These are phyloP conservation scores for Leptographium wingfieldii DNA, from an alignment of 2,329 filamentous ascomycete genomes.

Conservation along the genomic window DNA sequence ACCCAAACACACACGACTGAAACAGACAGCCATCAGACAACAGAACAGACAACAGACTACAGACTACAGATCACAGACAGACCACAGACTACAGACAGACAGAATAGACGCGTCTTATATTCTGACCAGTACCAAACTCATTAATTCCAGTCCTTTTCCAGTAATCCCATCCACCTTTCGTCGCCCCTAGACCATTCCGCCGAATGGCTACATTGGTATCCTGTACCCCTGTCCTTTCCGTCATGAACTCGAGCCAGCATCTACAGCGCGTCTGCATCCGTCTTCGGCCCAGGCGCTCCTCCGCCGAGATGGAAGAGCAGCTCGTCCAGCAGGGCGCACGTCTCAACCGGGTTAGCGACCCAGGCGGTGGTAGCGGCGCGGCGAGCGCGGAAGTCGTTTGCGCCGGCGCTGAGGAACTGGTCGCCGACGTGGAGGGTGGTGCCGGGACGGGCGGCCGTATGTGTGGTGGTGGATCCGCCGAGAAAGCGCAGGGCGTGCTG, in stretches of 20 bases:
- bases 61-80: too few relatives aligned
- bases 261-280: not conserved
- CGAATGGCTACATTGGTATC: not conserved
- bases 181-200: not conserved
- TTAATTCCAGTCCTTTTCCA: too few relatives aligned
- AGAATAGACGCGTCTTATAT: too few relatives aligned
- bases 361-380: conserved; percentile 90
- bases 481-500: conserved; percentile 33
- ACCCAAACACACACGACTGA: too few relatives aligned
- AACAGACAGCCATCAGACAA: too few relatives aligned
- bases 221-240: not conserved
- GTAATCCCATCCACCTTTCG: too few relatives aligned
- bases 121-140: too few relatives aligned
- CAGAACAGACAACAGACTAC: too few relatives aligned
- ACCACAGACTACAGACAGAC: too few relatives aligned
- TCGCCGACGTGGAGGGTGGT: conserved; percentile 84
- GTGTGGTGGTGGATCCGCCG: not conserved
- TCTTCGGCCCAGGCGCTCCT: too few relatives aligned
- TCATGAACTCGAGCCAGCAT: not conserved
- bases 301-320: conserved; percentile 44
- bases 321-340: conserved; percentile 80
- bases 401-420: conserved; percentile 88
- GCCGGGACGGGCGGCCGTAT: not conserved
- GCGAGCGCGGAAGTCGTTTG: conserved; percentile 93
- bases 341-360: conserved; percentile 90